Conservation (phyloP, 495 filamentous ascomycete genomes). For the Lasiosphaeria hispida region DNA sequence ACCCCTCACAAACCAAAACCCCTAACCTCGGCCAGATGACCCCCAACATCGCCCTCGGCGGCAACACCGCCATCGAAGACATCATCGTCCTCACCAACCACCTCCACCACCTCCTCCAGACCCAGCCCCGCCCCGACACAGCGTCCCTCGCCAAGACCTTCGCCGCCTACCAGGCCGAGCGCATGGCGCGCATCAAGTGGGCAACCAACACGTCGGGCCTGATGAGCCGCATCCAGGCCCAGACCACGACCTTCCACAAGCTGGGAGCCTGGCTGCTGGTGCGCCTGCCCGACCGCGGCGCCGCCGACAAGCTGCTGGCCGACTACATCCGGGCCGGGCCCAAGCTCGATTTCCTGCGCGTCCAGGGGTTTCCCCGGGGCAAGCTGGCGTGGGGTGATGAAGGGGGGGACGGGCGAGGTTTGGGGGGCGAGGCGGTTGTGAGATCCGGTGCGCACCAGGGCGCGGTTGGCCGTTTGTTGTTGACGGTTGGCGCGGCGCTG, state of each 20-base stretch:
- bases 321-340: not conserved
- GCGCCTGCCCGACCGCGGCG: not conserved
- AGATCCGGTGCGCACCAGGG: not conserved
- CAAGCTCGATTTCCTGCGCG: not conserved
- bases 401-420: not conserved
- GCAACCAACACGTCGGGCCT: not conserved
- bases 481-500: not conserved
- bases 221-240: not conserved
- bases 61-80: not conserved
- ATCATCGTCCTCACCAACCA: not conserved
- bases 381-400: not conserved
- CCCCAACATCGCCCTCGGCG: constrained; percentile 1
- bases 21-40: not conserved
- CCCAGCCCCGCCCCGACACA: too few species aligned
- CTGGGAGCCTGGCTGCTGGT: not conserved
- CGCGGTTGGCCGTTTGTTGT: not conserved
- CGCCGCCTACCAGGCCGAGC: not conserved
- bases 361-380: not conserved
- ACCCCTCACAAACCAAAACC: too few species aligned
- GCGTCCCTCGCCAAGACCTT: not conserved
- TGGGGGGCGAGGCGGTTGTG: not conserved
- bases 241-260: not conserved
- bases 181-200: not conserved
- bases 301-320: not conserved
- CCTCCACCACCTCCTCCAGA: not conserved